Conservation (phyloP, 75 land plant genomes). For the Azolla pinnata region DNA sequence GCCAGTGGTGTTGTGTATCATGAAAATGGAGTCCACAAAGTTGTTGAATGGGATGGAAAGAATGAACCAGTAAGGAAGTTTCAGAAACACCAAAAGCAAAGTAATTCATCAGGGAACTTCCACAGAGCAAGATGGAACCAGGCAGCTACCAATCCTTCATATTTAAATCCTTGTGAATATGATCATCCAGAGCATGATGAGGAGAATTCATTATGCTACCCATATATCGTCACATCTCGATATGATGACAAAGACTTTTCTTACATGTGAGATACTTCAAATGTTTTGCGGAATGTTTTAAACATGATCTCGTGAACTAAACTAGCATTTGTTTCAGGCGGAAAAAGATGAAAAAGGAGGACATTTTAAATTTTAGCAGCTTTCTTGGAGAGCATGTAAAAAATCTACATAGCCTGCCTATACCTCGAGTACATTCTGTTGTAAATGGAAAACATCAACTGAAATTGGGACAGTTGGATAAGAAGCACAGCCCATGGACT, state of each 20-base stretch:
- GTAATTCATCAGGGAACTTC: not conserved
- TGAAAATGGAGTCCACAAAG: constrained; percentile 39
- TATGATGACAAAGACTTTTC: constrained; percentile 78
- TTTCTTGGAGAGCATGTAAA: constrained; percentile 72
- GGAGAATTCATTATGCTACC: constrained; percentile 27
- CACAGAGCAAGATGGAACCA: constrained; percentile 4
- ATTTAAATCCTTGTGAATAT: not conserved
- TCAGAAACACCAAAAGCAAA: not conserved
- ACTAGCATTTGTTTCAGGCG: constrained; percentile 38
- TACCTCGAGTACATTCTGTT: constrained; percentile 29
- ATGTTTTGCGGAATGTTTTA: not conserved
- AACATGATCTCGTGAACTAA: not conserved
- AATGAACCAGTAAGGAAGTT: constrained; percentile 17
- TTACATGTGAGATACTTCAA: constrained; percentile 42
- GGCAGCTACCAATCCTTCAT: constrained; percentile 3
- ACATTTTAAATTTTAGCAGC: constrained; percentile 45
- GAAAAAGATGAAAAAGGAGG: constrained; percentile 44
- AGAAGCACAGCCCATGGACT: no score
- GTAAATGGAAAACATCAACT: not conserved
- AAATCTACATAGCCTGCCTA: constrained; percentile 67
- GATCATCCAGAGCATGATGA: constrained; percentile 3
- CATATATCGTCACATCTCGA: constrained; percentile 66
- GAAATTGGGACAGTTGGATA: no score
- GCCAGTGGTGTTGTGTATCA: constrained; percentile 66
- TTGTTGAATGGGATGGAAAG: constrained; percentile 64